Conservation (phyloP, 495 filamentous ascomycete genomes). For the Hypomontagnella submonticulosa region DNA sequence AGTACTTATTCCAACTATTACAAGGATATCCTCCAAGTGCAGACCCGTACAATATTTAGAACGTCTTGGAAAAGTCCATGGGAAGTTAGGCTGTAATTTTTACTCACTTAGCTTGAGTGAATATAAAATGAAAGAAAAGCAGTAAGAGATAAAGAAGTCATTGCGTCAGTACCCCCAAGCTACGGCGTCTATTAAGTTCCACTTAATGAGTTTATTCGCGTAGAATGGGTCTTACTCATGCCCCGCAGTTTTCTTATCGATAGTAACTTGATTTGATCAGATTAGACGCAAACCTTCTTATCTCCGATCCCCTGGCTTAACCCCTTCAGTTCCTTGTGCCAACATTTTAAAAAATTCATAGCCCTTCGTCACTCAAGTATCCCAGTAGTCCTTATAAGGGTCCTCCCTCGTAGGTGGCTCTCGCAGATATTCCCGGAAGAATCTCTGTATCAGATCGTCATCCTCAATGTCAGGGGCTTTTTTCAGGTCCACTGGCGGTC, state of each 20-base stretch:
- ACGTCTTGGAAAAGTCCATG: background rate
- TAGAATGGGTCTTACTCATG: constrained; percentile 29
- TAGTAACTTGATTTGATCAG: constrained; percentile 14
- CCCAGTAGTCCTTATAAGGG: constrained; percentile 13
- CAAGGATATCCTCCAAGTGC: background rate
- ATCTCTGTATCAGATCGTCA: constrained; percentile 20
- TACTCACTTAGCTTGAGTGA: background rate
- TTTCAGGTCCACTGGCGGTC: constrained; percentile 11
- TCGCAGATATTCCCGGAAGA: constrained; percentile 30
- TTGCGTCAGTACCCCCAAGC: constrained; percentile 30
- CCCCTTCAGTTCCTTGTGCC: background rate
- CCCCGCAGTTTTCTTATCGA: constrained; percentile 30
- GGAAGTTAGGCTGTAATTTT: background rate
- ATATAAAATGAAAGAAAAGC: background rate
- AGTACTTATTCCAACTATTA: constrained; percentile 2
- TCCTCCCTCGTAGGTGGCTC: constrained; percentile 17
- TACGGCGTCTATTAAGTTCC: background rate
- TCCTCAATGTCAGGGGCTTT: constrained; percentile 24
- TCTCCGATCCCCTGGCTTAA: background rate
- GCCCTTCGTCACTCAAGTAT: background rate
- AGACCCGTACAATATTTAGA: background rate
- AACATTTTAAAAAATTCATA: too few relatives aligned
- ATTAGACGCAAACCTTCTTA: background rate
- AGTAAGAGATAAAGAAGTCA: constrained; percentile 5
- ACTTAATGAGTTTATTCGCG: background rate